Evolutionary conservation across 306 rosid species (phyloP).

Genomic region (Begonia masoniana): DNA sequence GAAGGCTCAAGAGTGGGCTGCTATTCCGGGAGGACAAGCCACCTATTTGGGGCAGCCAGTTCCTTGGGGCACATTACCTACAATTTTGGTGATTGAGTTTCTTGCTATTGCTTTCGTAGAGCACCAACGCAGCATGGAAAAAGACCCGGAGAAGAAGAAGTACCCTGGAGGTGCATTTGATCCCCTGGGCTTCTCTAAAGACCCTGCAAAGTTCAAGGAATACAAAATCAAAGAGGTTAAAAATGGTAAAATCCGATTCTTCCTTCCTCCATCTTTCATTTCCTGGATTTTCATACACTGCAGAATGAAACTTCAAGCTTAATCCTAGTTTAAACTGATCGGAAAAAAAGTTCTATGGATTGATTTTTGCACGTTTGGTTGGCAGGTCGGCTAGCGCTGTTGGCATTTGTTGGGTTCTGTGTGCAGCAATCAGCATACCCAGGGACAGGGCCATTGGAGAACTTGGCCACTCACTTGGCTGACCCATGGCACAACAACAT

Average conservation of each 20-base stretch:
- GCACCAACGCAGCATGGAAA: constrained; percentile 97
- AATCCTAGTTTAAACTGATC: too few relatives aligned
- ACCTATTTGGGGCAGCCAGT: constrained; percentile 94
- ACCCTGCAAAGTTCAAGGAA: constrained; percentile 71
- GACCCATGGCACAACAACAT: constrained; percentile 99
- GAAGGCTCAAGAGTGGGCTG: constrained; percentile 96
- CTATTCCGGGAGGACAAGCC: constrained; percentile 88
- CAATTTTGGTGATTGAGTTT: constrained; percentile 80
- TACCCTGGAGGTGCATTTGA: constrained; percentile 99
- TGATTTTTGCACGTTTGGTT: background rate
- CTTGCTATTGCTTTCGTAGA: constrained; percentile 83
- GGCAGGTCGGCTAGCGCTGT: constrained; percentile 76
- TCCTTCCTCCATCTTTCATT: background rate
- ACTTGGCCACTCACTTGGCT: constrained; percentile 96
- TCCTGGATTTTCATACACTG: background rate
- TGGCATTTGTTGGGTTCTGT: constrained; percentile 84
- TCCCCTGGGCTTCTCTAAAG: constrained; percentile 97
- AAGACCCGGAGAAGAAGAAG: constrained; percentile 91
- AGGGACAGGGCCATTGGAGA: constrained; percentile 99
- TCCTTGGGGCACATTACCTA: constrained; percentile 97
- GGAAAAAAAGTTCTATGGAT: too few relatives aligned
- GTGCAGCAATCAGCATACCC: constrained; percentile 95
- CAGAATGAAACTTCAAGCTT: too few relatives aligned
- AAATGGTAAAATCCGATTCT: constrained; percentile 38
- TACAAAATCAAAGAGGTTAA: constrained; percentile 88